Conservation (phyloP, 305 asterid genomes). For the Fraxinus ornus region DNA sequence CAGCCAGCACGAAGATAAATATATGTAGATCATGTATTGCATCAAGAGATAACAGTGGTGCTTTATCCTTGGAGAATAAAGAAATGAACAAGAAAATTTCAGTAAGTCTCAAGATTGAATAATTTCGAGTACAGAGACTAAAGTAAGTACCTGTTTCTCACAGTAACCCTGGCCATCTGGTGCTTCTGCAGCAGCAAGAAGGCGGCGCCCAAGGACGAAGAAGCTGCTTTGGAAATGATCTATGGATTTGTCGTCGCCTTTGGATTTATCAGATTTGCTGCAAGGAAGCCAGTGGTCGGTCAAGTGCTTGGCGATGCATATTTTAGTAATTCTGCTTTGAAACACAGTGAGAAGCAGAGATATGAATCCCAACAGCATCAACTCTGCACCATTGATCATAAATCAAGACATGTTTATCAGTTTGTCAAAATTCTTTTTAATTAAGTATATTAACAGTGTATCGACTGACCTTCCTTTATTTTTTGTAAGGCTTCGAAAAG, state of each 20-base stretch:
- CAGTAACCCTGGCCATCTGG: conserved; percentile 38
- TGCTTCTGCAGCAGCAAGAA: conserved; percentile 37
- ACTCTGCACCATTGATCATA: conserved; percentile 38
- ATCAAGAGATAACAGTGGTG: conserved; percentile 52
- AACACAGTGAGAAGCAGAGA: conserved; percentile 57
- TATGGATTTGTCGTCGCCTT: conserved; percentile 13
- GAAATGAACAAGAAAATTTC: not conserved
- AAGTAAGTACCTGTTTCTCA: conserved; percentile 33
- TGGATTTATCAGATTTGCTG: conserved; percentile 14
- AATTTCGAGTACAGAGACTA: not conserved
- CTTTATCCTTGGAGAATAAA: conserved; percentile 44
- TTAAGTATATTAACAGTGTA: not conserved
- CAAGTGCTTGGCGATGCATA: conserved; percentile 51
- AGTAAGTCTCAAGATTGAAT: not conserved
- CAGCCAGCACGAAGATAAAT: conserved; percentile 71
- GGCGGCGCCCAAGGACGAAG: conserved; percentile 36
- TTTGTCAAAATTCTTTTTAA: not conserved
- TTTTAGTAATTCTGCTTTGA: conserved; percentile 39
- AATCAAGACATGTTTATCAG: not conserved
- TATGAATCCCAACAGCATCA: conserved; percentile 77
- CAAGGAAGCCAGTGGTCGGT: conserved; percentile 61
- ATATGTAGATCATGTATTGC: conserved; percentile 78
- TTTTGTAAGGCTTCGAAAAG: conserved; percentile 66
- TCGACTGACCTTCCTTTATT: conserved; percentile 59
- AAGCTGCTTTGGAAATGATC: conserved; percentile 34